Percentiles rank a stretch among this genome's conserved stretches.
Evolutionary conservation across 805 yeast species (phyloP).

Genomic region (Teunomyces lycoperdinae): DNA sequence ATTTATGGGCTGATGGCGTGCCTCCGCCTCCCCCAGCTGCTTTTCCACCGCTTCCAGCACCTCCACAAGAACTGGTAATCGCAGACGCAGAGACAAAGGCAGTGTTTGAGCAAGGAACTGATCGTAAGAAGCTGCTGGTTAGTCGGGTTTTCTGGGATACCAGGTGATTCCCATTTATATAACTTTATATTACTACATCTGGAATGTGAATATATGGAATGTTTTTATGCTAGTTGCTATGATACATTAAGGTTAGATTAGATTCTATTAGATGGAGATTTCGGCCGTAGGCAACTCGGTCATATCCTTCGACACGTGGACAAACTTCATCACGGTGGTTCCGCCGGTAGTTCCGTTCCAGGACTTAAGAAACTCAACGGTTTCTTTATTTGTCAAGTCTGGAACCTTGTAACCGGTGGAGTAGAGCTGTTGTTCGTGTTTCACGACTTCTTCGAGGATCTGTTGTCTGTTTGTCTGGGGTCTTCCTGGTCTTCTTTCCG

Average conservation of each 20-base stretch:
- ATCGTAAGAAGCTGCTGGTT: not conserved
- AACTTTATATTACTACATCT: not conserved
- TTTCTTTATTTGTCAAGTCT: slow-evolving; percentile 58
- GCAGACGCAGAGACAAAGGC: not conserved
- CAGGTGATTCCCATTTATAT: not conserved
- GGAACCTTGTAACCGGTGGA: slow-evolving; percentile 71
- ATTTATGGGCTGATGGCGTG: slow-evolving; percentile 21
- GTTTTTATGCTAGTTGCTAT: not conserved
- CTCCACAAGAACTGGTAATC: not conserved
- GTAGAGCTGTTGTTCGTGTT: slow-evolving; percentile 61
- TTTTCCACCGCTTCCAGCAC: not conserved
- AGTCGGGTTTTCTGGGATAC: slow-evolving; percentile 1
- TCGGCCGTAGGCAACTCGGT: slow-evolving; percentile 19
- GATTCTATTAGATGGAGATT: slow-evolving; percentile 6
- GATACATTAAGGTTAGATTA: not conserved
- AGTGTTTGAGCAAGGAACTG: not conserved
- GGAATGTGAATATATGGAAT: slow-evolving; percentile 3
- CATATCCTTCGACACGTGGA: slow-evolving; percentile 32
- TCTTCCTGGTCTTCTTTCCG: slow-evolving; percentile 79
- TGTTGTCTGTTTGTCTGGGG: slow-evolving; percentile 75
- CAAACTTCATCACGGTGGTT: slow-evolving; percentile 56
- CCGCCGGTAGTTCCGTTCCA: slow-evolving; percentile 91
- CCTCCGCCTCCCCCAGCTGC: not conserved
- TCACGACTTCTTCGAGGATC: slow-evolving; percentile 56
- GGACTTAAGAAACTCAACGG: slow-evolving; percentile 55